Base-by-base conservation (phyloP, 2,329 filamentous ascomycete genomes). In the Hawksworthiomyces lignivorus region DNA sequence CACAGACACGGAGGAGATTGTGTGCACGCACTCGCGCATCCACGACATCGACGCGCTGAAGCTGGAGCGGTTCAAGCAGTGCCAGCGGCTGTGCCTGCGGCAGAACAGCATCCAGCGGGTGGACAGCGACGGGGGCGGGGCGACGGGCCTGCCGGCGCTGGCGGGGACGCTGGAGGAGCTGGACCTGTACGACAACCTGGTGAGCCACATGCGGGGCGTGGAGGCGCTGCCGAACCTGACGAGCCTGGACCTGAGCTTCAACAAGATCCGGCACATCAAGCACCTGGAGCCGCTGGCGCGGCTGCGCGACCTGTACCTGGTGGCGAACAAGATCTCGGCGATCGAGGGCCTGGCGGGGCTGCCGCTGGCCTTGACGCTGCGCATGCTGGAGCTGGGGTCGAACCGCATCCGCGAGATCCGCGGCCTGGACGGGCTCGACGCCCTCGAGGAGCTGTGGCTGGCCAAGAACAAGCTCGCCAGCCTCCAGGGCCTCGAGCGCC, bases 231-330 rank as follows among this genome's bases (percentile, higher is more conserved):
- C 73, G 11, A 73, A 84, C 47, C 75, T 98, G 41, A 87, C 76
- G 6, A 83, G 70, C 43, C 77, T 98, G 41, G 92, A 98, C 60
- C 72, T 98, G 39, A 94, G 86, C 62, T 98, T 96, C 76, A 98
- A 98, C 71, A 97, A 97, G 70, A 90, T 98, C 68, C 96, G 95
- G 62, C 89, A 96, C 64, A 94, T 98, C 68, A 95, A 94, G 64
- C 80, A 90, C 55, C 68, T 97, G 50, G 74, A 75, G 45, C 84
- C 90, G 54, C 68, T 98, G 45, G 82, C 68, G 18, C 74, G 87
- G 41, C 73, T 97, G 44, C 83, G 74, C 48, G 87, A 97, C 52
- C 61, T 98, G 4, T 98, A 84, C 61, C 85, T 98, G 53, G 87
- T 97, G 37, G 87, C 94, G 58, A 97, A 98, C 65, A 92, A 92